Percentiles rank a stretch among this genome's conserved stretches.
phyloP scores from a whole-genome alignment of 345 rosid species.

The Pelargonium nanum region DNA sequence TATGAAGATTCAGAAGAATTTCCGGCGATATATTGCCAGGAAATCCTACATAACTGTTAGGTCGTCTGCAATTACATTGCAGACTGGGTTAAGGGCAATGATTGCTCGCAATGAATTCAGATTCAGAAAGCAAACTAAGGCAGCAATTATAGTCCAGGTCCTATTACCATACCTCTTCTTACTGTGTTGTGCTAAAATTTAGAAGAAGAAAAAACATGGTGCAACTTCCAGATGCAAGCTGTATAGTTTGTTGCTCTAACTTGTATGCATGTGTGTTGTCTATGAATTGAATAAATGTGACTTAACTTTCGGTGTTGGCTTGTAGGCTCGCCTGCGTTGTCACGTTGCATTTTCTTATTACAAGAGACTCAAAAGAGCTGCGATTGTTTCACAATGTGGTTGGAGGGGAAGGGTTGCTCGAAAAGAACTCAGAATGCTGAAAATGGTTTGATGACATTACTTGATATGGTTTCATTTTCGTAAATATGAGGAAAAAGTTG shows the following conservation, averaged over 20 bases:
- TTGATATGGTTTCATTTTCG: constrained; percentile 10
- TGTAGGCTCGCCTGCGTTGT: constrained; percentile 72
- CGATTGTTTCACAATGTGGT: constrained; percentile 71
- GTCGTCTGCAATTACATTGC: constrained; percentile 58
- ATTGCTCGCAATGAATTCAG: constrained; percentile 89
- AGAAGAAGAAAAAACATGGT: constrained; percentile 3
- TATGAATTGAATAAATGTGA: not conserved
- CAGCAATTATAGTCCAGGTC: constrained; percentile 88
- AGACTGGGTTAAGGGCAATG: constrained; percentile 89
- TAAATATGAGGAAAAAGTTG: constrained; percentile 1
- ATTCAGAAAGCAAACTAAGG: constrained; percentile 84
- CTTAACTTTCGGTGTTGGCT: constrained; percentile 11
- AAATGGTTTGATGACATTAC: constrained; percentile 51
- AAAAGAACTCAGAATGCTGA: constrained; percentile 77
- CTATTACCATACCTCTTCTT: constrained; percentile 9
- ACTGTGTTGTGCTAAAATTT: constrained; percentile 11
- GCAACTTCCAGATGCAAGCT: constrained; percentile 3
- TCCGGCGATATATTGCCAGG: constrained; percentile 54
- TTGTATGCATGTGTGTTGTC: not conserved
- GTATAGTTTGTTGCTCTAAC: constrained; percentile 6
- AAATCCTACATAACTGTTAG: constrained; percentile 42
- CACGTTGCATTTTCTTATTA: constrained; percentile 60
- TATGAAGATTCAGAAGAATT: constrained; percentile 78
- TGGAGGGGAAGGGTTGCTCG: constrained; percentile 95
- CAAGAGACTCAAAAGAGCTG: constrained; percentile 75